Percentiles rank a stretch among this genome's conserved stretches.
Evolutionary conservation across 768 basidiomycete genomes (phyloP).

Genomic region (Suillus spraguei): DNA sequence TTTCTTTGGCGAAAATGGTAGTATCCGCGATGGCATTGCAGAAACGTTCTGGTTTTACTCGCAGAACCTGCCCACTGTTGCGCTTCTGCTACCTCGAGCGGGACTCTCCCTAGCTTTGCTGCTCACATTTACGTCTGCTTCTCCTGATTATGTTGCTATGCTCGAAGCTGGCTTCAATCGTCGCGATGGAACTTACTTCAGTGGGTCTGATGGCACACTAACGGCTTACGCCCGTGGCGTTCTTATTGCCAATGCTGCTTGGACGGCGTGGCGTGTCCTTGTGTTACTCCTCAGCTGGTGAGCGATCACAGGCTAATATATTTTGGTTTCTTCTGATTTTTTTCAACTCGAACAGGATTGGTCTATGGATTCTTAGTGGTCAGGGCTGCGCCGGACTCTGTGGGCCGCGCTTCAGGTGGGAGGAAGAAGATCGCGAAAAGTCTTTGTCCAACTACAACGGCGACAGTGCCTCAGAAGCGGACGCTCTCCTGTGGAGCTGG

Average conservation of each 20-base stretch:
- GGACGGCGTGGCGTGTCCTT: constrained; percentile 76
- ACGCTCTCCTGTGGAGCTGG: constrained; percentile 79
- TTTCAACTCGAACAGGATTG: constrained; percentile 48
- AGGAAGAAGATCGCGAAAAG: constrained; percentile 76
- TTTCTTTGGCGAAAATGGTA: constrained; percentile 54
- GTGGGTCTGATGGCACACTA: constrained; percentile 59
- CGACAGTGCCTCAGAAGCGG: constrained; percentile 44
- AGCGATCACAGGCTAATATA: constrained; percentile 21
- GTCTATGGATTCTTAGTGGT: constrained; percentile 78
- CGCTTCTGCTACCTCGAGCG: constrained; percentile 82
- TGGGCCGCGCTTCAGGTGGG: constrained; percentile 83
- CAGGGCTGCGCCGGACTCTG: constrained; percentile 81
- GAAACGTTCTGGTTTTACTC: constrained; percentile 85
- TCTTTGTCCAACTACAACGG: constrained; percentile 46
- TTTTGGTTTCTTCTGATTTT: constrained; percentile 5
- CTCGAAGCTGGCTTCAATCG: constrained; percentile 47
- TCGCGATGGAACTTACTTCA: constrained; percentile 80
- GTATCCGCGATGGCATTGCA: constrained; percentile 62
- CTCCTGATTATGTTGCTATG: constrained; percentile 48
- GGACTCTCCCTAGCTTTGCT: constrained; percentile 74
- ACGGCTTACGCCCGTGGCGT: constrained; percentile 80
- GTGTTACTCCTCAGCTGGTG: constrained; percentile 75
- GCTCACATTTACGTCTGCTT: constrained; percentile 59
- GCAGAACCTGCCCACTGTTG: constrained; percentile 82
- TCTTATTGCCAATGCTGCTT: constrained; percentile 76